phyloP scores from a whole-genome alignment of 2,329 filamentous ascomycete genomes.

The Fusarium sp. region DNA sequence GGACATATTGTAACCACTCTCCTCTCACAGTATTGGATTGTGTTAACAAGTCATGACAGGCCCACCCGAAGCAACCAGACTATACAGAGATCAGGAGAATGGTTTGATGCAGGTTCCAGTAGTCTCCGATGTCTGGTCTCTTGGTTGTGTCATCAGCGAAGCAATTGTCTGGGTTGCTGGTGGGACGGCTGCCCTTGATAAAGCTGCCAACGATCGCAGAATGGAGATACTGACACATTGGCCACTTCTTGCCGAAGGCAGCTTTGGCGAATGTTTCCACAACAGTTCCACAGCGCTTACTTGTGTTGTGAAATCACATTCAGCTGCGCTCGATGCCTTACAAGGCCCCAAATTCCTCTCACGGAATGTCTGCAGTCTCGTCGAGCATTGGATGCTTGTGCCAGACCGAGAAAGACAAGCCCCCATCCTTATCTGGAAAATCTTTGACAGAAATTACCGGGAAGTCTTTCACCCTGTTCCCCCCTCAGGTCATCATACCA shows the following conservation, averaged over 20 bases:
- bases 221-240: neutral
- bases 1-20: constrained; percentile 5
- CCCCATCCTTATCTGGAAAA: neutral
- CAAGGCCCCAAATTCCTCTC: neutral
- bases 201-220: neutral
- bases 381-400: constrained; percentile 7
- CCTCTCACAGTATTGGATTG: accelerated
- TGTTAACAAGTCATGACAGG: neutral
- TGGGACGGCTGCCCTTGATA: neutral
- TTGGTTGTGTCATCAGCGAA: constrained; percentile 24
- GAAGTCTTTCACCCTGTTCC: neutral
- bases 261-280: constrained; percentile 21
- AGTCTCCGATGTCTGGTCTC: constrained; percentile 18
- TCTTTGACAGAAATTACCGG: neutral
- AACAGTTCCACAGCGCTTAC: neutral
- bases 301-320: neutral
- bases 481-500: accelerated
- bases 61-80: constrained; percentile 9
- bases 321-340: neutral
- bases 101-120: neutral
- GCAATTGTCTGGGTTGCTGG: constrained; percentile 20
- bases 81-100: neutral
- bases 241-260: neutral
- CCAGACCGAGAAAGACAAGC: neutral
- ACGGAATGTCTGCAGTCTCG: neutral